Conservation (phyloP, 345 rosid species). For the Salix brachista region DNA sequence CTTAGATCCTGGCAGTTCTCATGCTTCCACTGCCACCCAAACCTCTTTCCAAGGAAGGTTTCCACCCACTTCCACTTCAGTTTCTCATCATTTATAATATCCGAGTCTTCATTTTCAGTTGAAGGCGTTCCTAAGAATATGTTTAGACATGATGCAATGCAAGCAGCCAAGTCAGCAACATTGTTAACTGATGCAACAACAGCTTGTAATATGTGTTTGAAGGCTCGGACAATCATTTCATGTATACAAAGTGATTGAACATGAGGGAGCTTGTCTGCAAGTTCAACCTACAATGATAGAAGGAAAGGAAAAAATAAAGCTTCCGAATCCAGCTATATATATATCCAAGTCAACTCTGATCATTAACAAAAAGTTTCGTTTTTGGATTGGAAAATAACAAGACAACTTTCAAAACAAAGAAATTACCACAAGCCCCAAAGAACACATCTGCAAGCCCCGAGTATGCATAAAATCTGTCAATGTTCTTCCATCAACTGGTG, state of each 20-base stretch:
- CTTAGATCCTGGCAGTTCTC: conserved; percentile 23
- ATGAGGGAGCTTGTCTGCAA: conserved; percentile 33
- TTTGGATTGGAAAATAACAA: background rate
- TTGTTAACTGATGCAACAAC: conserved; percentile 22
- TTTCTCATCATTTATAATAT: conserved; percentile 17
- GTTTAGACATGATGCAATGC: conserved; percentile 31
- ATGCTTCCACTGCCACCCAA: conserved; percentile 29
- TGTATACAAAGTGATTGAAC: conserved; percentile 37
- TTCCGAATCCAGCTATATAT: background rate
- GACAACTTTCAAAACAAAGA: background rate
- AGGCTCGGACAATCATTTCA: conserved; percentile 36
- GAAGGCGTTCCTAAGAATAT: conserved; percentile 27
- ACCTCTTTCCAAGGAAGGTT: conserved; percentile 28
- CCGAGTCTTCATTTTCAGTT: conserved; percentile 20
- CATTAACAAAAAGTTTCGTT: background rate
- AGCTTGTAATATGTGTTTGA: conserved; percentile 33
- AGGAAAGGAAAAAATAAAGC: background rate
- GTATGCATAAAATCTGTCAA: conserved; percentile 38
- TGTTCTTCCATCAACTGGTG: conserved; percentile 31
- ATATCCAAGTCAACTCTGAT: background rate
- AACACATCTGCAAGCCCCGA: conserved; percentile 35
- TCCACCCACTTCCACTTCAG: conserved; percentile 34
- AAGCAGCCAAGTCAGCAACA: conserved; percentile 22
- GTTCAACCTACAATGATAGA: conserved; percentile 25
- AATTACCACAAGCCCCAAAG: conserved; percentile 36